phyloP scores from a whole-genome alignment of 78 protist genomes.

The Pelomyxa schiedti region DNA sequence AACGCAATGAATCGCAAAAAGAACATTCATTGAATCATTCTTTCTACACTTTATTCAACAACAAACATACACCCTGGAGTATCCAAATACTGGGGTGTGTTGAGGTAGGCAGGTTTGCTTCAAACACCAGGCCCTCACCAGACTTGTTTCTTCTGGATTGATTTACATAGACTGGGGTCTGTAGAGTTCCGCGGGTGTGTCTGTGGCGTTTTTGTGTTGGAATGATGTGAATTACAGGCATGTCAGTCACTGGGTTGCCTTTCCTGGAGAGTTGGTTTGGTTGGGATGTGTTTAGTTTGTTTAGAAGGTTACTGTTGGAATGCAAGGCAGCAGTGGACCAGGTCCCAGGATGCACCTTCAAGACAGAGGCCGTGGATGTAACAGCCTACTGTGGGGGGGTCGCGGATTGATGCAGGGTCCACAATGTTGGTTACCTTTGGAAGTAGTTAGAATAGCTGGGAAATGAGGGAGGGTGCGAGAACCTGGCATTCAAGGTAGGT shows the following conservation, averaged over 20 bases:
- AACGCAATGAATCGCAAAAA: too few species aligned
- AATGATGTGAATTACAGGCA: slow-evolving; percentile 75
- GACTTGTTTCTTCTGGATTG: slow-evolving; percentile 59
- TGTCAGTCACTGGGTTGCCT: too few species aligned
- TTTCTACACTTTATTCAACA: neutral
- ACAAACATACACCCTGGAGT: neutral
- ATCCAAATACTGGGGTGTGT: slow-evolving; percentile 59
- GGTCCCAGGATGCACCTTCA: slow-evolving; percentile 83
- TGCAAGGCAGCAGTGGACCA: slow-evolving; percentile 6
- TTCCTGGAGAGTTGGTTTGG: slow-evolving; percentile 69
- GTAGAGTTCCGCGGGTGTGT: slow-evolving; percentile 52
- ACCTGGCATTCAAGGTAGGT: slow-evolving; percentile 45
- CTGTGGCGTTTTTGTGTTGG: slow-evolving; percentile 65
- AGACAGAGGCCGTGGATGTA: slow-evolving; percentile 66
- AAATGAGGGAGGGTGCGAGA: neutral
- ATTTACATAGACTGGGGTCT: slow-evolving; percentile 84
- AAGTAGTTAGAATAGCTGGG: neutral
- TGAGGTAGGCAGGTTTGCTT: slow-evolving; percentile 59
- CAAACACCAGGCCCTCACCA: slow-evolving; percentile 87
- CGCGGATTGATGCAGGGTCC: neutral
- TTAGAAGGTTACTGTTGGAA: too few species aligned
- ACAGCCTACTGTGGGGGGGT: slow-evolving; percentile 56
- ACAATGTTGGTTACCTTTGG: slow-evolving; percentile 27
- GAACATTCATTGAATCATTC: too few species aligned
- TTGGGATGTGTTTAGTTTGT: too few species aligned